A percentile compares a stretch with the other conserved stretches of the same genome.
phyloP scores from a whole-genome alignment of 2,329 filamentous ascomycete species.

The Colletotrichum somersetense region DNA sequence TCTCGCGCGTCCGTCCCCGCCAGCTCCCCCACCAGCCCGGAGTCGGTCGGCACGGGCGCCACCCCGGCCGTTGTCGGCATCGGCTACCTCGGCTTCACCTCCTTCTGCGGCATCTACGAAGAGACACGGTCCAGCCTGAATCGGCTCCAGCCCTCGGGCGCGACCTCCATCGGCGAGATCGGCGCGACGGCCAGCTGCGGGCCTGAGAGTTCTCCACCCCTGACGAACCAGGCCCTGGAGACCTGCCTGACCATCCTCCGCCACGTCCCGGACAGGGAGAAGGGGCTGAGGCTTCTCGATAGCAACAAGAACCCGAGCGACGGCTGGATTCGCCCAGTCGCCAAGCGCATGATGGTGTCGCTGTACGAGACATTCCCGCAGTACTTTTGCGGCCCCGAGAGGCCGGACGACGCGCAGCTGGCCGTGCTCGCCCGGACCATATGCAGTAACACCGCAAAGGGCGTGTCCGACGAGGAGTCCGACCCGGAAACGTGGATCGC shows the following conservation, averaged over 20 bases:
- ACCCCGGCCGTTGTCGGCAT: conserved; percentile 39
- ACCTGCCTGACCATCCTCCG: conserved; percentile 55
- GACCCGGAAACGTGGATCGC: conserved; percentile 54
- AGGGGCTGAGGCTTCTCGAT: conserved; percentile 44
- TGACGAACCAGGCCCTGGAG: conserved; percentile 46
- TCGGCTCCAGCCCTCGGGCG: conserved; percentile 46
- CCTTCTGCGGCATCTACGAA: conserved; percentile 57
- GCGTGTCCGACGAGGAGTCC: conserved; percentile 52
- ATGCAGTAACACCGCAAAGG: conserved; percentile 54
- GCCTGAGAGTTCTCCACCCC: conserved; percentile 30
- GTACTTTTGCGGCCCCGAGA: conserved; percentile 44
- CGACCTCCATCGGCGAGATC: conserved; percentile 29
- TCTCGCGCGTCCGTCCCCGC: conserved; percentile 11
- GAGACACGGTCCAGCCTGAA: conserved; percentile 57
- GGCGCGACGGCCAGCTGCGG: conserved; percentile 23
- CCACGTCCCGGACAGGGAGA: conserved; percentile 49
- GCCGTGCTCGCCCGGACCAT: conserved; percentile 53
- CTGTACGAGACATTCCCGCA: conserved; percentile 49
- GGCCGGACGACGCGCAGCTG: conserved; percentile 47
- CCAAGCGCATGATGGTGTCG: conserved; percentile 48
- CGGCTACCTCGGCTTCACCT: conserved; percentile 62
- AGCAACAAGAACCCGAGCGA: conserved; percentile 45
- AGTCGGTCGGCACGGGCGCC: conserved; percentile 23
- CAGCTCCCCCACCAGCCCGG: conserved; percentile 37
- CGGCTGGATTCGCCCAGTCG: conserved; percentile 50